Evolutionary conservation across 2,329 filamentous ascomycete species (phyloP).

Genomic region (Colletotrichum sublineola): DNA sequence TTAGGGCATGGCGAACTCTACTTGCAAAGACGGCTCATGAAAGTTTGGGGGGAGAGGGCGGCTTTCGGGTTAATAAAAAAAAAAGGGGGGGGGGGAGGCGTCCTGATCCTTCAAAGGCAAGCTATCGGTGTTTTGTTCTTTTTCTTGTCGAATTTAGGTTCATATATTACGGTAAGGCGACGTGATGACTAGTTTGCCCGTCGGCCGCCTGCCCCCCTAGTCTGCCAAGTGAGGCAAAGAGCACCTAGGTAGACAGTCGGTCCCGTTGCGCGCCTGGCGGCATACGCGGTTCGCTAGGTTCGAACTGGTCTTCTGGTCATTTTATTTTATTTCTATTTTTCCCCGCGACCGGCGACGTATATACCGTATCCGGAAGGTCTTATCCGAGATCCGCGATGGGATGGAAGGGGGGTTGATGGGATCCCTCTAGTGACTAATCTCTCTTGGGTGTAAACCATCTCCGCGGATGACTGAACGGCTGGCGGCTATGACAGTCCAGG

Average conservation of each 20-base stretch:
- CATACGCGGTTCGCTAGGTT: no score
- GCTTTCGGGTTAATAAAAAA: not conserved
- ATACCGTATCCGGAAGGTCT: slow-evolving; percentile 22
- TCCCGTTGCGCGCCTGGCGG: not conserved
- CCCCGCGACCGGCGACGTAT: slow-evolving; percentile 1
- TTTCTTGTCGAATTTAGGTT: not conserved
- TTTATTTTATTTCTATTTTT: no score
- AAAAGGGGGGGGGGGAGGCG: no score
- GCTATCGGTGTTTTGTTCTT: no score
- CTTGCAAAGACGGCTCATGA: not conserved
- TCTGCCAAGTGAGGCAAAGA: not conserved
- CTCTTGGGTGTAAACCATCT: not conserved
- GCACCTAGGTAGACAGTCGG: not conserved
- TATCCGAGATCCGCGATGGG: not conserved
- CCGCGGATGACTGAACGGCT: slow-evolving; percentile 1
- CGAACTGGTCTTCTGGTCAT: not conserved
- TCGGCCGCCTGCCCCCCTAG: not conserved
- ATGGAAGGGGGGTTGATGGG: no score
- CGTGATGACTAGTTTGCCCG: not conserved
- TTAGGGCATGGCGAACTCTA: no score
- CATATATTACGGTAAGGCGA: not conserved
- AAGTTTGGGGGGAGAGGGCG: not conserved
- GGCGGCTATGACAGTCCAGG: not conserved
- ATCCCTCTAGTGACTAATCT: not conserved
- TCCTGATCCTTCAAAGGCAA: not conserved